A percentile compares a stretch with the other conserved stretches of the same genome.
Evolutionary conservation across 2,329 filamentous ascomycete genomes (phyloP).

Genomic region (Xenosphaeropsis pyriputrescens): DNA sequence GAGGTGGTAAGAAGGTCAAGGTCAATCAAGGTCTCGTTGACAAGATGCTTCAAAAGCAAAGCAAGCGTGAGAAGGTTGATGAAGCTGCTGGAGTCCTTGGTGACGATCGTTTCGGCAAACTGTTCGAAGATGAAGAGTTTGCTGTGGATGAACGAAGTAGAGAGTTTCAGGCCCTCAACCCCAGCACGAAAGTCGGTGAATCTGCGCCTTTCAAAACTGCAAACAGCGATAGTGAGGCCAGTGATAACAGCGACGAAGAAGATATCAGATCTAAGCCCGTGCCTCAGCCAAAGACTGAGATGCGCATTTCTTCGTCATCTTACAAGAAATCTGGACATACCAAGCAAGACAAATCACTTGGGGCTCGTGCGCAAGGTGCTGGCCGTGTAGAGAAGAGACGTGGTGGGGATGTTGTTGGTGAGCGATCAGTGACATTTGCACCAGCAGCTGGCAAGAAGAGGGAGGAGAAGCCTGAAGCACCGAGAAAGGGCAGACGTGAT

Average conservation of each 20-base stretch:
- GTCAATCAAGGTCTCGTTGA: constrained; percentile 78
- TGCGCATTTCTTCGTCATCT: constrained; percentile 56
- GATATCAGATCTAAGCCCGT: constrained; percentile 18
- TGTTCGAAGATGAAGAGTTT: constrained; percentile 92
- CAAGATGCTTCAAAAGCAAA: constrained; percentile 53
- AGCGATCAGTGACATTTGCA: constrained; percentile 59
- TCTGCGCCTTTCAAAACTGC: constrained; percentile 20
- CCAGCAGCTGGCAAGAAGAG: constrained; percentile 41
- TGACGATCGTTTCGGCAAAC: constrained; percentile 72
- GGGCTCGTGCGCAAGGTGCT: constrained; percentile 36
- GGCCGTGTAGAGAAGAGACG: constrained; percentile 28
- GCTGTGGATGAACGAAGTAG: constrained; percentile 76
- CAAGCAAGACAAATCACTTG: constrained; percentile 37
- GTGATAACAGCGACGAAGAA: constrained; percentile 27
- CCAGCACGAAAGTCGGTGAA: constrained; percentile 49
- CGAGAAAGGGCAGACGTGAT: constrained; percentile 14
- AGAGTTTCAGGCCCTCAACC: constrained; percentile 82
- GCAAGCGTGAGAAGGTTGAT: constrained; percentile 42
- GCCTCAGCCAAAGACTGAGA: constrained; percentile 22
- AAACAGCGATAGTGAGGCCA: constrained; percentile 20
- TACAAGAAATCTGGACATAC: constrained; percentile 42
- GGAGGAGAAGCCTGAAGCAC: constrained; percentile 18
- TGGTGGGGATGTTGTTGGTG: constrained; percentile 37
- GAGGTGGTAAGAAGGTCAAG: constrained; percentile 93
- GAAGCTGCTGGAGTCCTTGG: constrained; percentile 53